These are phyloP conservation scores for Intubia oerlemansii DNA, from an alignment of 2,329 filamentous ascomycete genomes.

Conservation along the genomic window DNA sequence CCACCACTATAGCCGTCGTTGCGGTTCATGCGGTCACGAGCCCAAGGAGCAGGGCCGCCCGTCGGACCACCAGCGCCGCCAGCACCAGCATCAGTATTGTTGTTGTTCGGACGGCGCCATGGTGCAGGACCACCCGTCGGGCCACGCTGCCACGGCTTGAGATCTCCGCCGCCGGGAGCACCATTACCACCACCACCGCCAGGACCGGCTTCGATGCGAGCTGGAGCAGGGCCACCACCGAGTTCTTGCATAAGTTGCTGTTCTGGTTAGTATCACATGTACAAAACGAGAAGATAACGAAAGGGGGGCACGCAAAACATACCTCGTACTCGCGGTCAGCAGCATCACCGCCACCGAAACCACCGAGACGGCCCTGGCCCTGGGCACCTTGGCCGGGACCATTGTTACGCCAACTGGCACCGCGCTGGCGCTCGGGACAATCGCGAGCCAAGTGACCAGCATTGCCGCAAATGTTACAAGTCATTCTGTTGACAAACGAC, in stretches of 20 bases:
- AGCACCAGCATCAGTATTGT: slow-evolving; percentile 21
- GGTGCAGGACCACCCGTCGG: slow-evolving; percentile 69
- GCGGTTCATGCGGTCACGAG: slow-evolving; percentile 31
- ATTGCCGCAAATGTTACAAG: slow-evolving; percentile 94
- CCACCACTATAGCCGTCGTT: slow-evolving; percentile 10
- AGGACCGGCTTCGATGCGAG: slow-evolving; percentile 73
- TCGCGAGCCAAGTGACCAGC: slow-evolving; percentile 96
- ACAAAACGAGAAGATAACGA: background rate
- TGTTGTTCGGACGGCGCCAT: slow-evolving; percentile 40
- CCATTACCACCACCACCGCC: too few relatives aligned
- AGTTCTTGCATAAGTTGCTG: slow-evolving; percentile 94
- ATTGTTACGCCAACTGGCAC: slow-evolving; percentile 79
- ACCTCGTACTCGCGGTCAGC: slow-evolving; percentile 92
- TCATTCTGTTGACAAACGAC: slow-evolving; percentile 98
- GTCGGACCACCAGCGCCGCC: slow-evolving; percentile 13
- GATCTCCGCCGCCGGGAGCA: slow-evolving; percentile 26
- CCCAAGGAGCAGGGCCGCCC: slow-evolving; percentile 35
- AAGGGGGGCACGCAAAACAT: too few relatives aligned
- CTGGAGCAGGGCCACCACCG: slow-evolving; percentile 53
- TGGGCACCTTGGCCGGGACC: slow-evolving; percentile 32
- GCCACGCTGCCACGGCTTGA: slow-evolving; percentile 65
- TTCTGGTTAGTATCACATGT: slow-evolving; percentile 12
- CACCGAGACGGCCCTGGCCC: slow-evolving; percentile 35
- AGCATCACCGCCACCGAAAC: slow-evolving; percentile 48
- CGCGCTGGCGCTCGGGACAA: slow-evolving; percentile 84